A percentile compares a stretch with the other conserved stretches of the same genome.
Conservation (phyloP, 108 stramenopile genomes). For the Poteriospumella lacustris region DNA sequence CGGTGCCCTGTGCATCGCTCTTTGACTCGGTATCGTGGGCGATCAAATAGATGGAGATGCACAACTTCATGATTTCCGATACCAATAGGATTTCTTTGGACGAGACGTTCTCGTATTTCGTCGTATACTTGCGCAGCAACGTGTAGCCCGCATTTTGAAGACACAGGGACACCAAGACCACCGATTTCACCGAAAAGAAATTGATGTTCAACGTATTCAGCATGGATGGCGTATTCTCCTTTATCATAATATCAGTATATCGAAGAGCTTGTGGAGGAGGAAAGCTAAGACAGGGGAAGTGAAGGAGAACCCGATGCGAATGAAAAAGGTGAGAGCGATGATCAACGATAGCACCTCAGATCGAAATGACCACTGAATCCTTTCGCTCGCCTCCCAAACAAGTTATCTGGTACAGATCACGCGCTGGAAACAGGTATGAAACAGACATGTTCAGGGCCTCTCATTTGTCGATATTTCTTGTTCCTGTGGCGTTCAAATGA, state of each 20-base stretch:
- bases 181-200: constrained; percentile 25
- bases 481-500: too few relatives aligned
- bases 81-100: constrained; percentile 58
- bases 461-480: too few relatives aligned
- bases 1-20: neutral
- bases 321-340: too few relatives aligned
- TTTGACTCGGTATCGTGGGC: neutral
- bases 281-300: too few relatives aligned
- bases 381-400: too few relatives aligned
- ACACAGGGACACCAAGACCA: constrained; percentile 34
- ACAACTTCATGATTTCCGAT: constrained; percentile 41
- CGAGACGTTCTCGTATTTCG: constrained; percentile 70
- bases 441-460: too few relatives aligned
- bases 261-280: too few relatives aligned
- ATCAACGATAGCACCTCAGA: too few relatives aligned
- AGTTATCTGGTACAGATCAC: too few relatives aligned
- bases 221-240: constrained; percentile 6
- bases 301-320: too few relatives aligned
- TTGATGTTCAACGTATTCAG: neutral
- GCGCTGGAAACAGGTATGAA: too few relatives aligned
- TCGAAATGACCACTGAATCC: too few relatives aligned
- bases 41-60: constrained; percentile 36
- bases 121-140: constrained; percentile 71
- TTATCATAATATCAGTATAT: neutral
- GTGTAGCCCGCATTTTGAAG: constrained; percentile 66